Evolutionary conservation across 2,329 filamentous ascomycete genomes (phyloP).

Genomic region (Stemphylium lycopersici): DNA sequence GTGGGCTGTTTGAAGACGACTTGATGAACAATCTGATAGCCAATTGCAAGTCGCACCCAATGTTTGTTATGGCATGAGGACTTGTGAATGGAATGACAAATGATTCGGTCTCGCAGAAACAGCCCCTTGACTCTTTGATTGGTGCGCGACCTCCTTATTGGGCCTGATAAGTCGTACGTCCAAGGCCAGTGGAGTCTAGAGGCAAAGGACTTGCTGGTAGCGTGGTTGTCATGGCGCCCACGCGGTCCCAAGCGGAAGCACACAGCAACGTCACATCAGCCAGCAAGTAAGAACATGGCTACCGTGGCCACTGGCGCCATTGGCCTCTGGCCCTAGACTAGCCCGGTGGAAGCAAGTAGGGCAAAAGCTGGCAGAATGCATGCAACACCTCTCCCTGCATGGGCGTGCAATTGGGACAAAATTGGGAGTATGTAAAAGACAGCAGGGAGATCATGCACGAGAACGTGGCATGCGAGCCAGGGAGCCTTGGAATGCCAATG

Average conservation of each 20-base stretch:
- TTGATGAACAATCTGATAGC: conserved; percentile 1
- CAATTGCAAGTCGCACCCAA: background rate
- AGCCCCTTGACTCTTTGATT: background rate
- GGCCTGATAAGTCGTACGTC: background rate
- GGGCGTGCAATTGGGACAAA: background rate
- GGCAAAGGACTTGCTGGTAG: conserved; percentile 7
- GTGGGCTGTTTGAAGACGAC: background rate
- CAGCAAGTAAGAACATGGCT: conserved; percentile 1
- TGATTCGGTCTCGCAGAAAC: background rate
- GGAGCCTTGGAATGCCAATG: conserved; percentile 8
- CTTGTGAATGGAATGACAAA: background rate
- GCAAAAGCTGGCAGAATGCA: background rate
- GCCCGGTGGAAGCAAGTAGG: background rate
- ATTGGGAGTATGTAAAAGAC: background rate
- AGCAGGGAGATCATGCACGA: background rate
- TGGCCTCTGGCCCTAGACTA: background rate
- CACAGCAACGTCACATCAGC: conserved; percentile 24
- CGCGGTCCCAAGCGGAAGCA: conserved; percentile 5
- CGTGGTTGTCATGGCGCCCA: conserved; percentile 17
- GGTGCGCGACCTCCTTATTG: background rate
- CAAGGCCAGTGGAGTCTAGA: background rate
- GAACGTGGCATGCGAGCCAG: background rate
- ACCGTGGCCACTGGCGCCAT: conserved; percentile 21
- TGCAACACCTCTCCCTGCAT: background rate
- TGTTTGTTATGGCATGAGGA: conserved; percentile 1